Base-by-base conservation (phyloP, 1,284 basidiomycete species). In the Dichomitus squalens region DNA sequence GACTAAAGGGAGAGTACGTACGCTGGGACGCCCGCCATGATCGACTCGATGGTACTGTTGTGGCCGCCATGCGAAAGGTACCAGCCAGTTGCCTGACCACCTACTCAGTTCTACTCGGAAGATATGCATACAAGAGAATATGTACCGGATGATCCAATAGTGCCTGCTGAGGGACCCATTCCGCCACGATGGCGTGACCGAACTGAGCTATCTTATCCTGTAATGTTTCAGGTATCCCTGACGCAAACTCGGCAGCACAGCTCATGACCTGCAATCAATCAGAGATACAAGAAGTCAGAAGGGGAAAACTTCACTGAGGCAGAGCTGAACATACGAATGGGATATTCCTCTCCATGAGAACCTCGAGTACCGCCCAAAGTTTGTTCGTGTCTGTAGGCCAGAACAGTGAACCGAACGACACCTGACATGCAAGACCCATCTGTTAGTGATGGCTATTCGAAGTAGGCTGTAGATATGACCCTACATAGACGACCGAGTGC, bases 151-250 rank as follows among this genome's bases (percentile, higher is more conserved):
- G 65, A 2, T 52, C 53, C 3, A 67, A 50, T 7, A 67, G 41
- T 1, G 54, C 40, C 38, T 66, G 66, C 56, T 67, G 66, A 2
- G 66, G 66, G 7, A 58, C 44, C 62, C 64, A 67, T 9, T 52
- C 46, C 3, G 60, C 53, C 14, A 66, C 20, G 6, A 63, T 23
- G 7, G 54, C 64, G 20, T 59, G 21, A 1, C 49, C 46, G 33
- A 57, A 63, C 0, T 40, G 25, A 1, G 44, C 14, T 3, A 65
- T 47, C 48, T 51, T 63, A 18, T 53, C 33, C 21, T 49, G 29
- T 14, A 67, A 12, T 7, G 53, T 46, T 2, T 51, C 60, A 55
- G 9, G 65, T 11, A 7, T 21, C 11, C 7, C 40, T n/a, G 44
- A 49, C 5, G 57, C 48, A 3, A 57, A 52, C 2, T 57, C 57